Percentiles rank a stretch among this genome's conserved stretches.
Conservation (phyloP, 2,329 filamentous ascomycete genomes). For the Fusarium sp. region DNA sequence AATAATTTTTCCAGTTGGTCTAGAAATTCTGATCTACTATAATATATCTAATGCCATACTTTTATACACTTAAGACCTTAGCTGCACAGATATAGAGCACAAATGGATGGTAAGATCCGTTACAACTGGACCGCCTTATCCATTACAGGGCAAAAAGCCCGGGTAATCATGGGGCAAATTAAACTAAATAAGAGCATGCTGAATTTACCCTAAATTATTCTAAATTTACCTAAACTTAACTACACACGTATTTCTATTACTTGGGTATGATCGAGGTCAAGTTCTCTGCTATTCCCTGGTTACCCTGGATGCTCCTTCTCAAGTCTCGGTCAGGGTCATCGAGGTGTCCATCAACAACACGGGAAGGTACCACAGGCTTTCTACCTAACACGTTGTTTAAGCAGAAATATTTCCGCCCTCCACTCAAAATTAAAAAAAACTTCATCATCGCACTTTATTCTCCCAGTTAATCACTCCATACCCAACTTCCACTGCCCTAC, state of each 20-base stretch:
- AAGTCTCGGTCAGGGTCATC: rapidly evolving
- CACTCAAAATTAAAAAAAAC: too few relatives aligned
- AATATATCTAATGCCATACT: conserved; percentile 22
- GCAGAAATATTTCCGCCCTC: background rate
- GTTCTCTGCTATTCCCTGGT: too few relatives aligned
- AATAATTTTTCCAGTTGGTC: conserved; percentile 8
- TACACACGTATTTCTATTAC: too few relatives aligned
- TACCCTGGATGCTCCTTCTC: background rate
- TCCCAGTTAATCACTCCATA: too few relatives aligned
- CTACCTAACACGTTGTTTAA: too few relatives aligned
- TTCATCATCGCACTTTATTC: background rate
- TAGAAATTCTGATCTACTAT: conserved; percentile 25
- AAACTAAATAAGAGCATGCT: too few relatives aligned
- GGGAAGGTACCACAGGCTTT: background rate
- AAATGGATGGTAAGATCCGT: background rate
- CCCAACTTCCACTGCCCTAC: background rate
- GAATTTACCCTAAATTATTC: too few relatives aligned
- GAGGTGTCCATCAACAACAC: background rate
- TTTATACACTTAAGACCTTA: background rate
- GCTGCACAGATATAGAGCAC: background rate
- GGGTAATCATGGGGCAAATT: background rate
- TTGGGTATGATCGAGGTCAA: too few relatives aligned
- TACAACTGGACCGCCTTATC: conserved; percentile 1
- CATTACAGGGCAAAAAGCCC: conserved; percentile 12
- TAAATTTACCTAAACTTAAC: too few relatives aligned